These are phyloP conservation scores for Cercospora sojina DNA, from an alignment of 2,329 filamentous ascomycete species.

Conservation along the genomic window DNA sequence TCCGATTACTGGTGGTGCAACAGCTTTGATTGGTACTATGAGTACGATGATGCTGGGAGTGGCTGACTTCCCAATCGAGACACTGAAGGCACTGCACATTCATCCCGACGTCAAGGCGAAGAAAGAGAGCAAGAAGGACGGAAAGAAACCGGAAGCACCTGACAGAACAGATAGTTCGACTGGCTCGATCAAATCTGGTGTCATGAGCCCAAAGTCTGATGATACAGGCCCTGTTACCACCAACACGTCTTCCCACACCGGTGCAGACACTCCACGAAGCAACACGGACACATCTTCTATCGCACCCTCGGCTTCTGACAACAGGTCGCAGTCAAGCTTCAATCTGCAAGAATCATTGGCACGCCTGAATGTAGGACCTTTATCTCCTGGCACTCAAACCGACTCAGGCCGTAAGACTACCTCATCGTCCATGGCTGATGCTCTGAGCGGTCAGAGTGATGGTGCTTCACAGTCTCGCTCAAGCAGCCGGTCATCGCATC, in stretches of 20 bases:
- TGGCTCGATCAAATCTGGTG: conserved; percentile 16
- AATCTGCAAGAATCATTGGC: conserved; percentile 36
- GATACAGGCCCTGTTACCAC: neutral
- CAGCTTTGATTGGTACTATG: conserved; percentile 78
- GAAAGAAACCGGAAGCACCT: conserved; percentile 20
- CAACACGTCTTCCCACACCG: conserved; percentile 14
- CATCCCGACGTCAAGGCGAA: conserved; percentile 38
- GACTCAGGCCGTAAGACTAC: conserved; percentile 7
- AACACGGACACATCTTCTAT: conserved; percentile 17
- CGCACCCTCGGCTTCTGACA: conserved; percentile 20
- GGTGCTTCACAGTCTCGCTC: conserved; percentile 26
- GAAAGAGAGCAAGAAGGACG: conserved; percentile 25
- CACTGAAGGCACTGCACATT: conserved; percentile 51
- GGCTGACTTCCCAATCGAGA: conserved; percentile 65
- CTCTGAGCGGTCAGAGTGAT: conserved; percentile 27
- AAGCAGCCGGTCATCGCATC: conserved; percentile 23
- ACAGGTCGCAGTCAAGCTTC: conserved; percentile 31
- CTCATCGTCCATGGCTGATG: conserved; percentile 29
- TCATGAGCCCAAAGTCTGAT: conserved; percentile 14
- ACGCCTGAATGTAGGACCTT: conserved; percentile 28
- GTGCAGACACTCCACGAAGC: conserved; percentile 19
- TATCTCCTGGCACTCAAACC: conserved; percentile 21
- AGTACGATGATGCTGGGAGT: conserved; percentile 78
- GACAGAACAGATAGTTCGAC: conserved; percentile 15
- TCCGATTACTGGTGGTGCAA: conserved; percentile 73